Evolutionary conservation across 495 filamentous ascomycete genomes (phyloP), one percentile per base, ranked within the genome.

Genomic region (Cercophora sp.): DNA sequence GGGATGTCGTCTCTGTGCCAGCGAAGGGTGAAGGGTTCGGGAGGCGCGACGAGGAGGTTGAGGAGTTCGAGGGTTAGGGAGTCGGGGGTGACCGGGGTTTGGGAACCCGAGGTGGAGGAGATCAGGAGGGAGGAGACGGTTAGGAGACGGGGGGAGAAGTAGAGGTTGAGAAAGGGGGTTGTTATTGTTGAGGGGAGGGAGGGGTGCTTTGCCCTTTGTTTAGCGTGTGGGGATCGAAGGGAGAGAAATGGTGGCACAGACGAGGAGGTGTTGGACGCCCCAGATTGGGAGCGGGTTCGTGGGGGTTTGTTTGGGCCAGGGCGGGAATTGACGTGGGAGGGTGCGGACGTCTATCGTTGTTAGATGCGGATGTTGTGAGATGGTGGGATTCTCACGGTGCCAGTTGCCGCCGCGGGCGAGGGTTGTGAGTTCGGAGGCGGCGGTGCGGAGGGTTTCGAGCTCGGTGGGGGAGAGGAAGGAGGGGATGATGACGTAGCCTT

Each of bases 261-360:
- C n/a, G n/a, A 93, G 69, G 1, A 93, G 79, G 67, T 90, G 87
- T 74, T 91, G 88, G 8, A 92, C 83, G 52, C 88, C 88, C 88
- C 88, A 93, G 68, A 93, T 89, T 1, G 53, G 27, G 9, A 73
- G 70, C 0, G 75, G 75, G 0, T 71, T 58, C 31, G 71, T 68
- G 16, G 79, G 75, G 0, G 74, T 71, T 0, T 72, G 60, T 32
- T 70, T 69, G 20, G 79, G 75, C 87, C 88, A 91, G 6, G 88
- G 88, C 1, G 88, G 88, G 74, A 93, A 93, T 66, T 91, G 88
- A 61, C 91, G 91, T 44, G 85, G 86, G 16, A 91, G 81, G 3
- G 86, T 90, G 61, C 88, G 84, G 67, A 93, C 80, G 72, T 86
- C n/a, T n/a, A n/a, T n/a, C n/a, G n/a, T n/a, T n/a, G n/a, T n/a